Evolutionary conservation across 768 basidiomycete genomes (phyloP).

Genomic region (Suillus paluster): DNA sequence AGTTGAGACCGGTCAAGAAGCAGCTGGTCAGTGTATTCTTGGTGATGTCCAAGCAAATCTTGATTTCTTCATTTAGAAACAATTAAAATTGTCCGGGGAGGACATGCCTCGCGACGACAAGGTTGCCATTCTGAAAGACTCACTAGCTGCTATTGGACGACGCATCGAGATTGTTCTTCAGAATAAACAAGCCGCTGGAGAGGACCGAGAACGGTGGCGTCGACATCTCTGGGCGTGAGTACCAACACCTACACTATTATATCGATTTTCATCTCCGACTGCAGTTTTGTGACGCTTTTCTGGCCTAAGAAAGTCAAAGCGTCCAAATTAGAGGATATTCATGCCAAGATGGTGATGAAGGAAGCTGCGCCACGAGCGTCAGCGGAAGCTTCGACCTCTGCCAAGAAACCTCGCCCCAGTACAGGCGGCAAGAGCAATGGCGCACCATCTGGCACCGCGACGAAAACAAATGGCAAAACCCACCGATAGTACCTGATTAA

Average conservation of each 20-base stretch:
- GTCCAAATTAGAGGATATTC: conserved; percentile 91
- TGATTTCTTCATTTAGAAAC: conserved; percentile 64
- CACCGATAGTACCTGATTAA: conserved; percentile 48
- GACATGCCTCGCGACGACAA: conserved; percentile 96
- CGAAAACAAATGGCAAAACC: conserved; percentile 64
- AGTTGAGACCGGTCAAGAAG: conserved; percentile 94
- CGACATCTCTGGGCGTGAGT: conserved; percentile 97
- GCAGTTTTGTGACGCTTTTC: conserved; percentile 91
- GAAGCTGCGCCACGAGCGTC: conserved; percentile 66
- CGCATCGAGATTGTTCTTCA: conserved; percentile 87
- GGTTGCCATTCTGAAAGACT: conserved; percentile 94
- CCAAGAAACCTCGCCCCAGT: conserved; percentile 65
- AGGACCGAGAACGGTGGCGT: conserved; percentile 86
- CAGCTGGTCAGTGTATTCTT: conserved; percentile 67
- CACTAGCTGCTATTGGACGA: conserved; percentile 89
- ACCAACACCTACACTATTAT: background rate
- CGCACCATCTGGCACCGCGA: conserved; percentile 46
- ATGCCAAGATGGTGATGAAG: conserved; percentile 95
- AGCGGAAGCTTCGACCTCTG: conserved; percentile 47
- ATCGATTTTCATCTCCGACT: conserved; percentile 11
- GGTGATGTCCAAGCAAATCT: background rate
- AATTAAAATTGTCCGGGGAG: conserved; percentile 91
- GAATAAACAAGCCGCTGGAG: conserved; percentile 75
- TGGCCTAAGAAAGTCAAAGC: conserved; percentile 98
- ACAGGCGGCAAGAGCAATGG: conserved; percentile 57